Percentiles rank a stretch among this genome's conserved stretches.
These are phyloP conservation scores for Ustilago curta DNA, from an alignment of 1,284 basidiomycete genomes.

Conservation along the genomic window DNA sequence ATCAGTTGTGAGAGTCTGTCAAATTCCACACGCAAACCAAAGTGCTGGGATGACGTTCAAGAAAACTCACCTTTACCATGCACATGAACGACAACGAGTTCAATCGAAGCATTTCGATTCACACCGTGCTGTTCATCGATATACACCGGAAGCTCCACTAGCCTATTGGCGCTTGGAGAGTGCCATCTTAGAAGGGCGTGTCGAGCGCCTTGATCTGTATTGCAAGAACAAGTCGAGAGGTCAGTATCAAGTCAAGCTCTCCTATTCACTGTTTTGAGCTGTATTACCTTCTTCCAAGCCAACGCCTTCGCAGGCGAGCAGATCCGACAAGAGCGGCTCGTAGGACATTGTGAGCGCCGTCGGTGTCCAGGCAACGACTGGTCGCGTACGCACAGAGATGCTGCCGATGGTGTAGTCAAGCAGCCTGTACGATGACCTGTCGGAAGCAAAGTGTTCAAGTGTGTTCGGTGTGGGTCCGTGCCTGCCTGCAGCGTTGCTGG, in stretches of 20 bases:
- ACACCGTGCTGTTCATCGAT: not conserved
- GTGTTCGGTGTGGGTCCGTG: conserved; percentile 3
- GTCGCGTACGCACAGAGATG: no score
- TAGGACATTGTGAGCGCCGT: not conserved
- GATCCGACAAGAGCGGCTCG: not conserved
- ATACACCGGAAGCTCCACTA: conserved; percentile 6
- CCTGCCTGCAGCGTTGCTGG: conserved; percentile 3
- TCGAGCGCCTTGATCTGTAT: conserved; percentile 10
- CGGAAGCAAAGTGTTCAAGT: not conserved
- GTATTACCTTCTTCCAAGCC: conserved; percentile 1
- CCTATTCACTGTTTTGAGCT: not conserved
- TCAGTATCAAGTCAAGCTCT: not conserved
- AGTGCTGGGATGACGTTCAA: no score
- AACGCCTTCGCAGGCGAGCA: not conserved
- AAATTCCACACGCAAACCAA: not conserved
- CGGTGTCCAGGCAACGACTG: not conserved
- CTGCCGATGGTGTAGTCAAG: not conserved
- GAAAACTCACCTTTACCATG: conserved; percentile 27
- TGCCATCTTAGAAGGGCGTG: conserved; percentile 8
- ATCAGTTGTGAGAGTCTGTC: not conserved
- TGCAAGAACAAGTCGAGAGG: not conserved
- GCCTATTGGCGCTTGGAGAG: not conserved
- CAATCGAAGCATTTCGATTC: not conserved
- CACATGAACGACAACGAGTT: conserved; percentile 26
- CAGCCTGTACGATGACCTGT: not conserved